These are phyloP conservation scores for Blastomyces silverae DNA, from an alignment of 2,329 filamentous ascomycete species.

Conservation along the genomic window DNA sequence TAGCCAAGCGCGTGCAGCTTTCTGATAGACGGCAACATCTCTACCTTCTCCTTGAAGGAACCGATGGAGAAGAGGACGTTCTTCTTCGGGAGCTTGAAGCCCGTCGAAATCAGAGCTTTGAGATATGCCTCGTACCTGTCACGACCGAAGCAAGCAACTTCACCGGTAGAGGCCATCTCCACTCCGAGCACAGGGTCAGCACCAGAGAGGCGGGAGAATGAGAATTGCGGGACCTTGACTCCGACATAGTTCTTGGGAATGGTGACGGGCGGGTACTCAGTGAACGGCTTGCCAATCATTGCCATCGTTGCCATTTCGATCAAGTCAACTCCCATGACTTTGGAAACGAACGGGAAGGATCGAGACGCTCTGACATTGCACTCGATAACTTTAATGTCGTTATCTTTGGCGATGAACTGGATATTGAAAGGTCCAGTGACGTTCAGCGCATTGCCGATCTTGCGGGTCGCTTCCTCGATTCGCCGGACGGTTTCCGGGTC, in stretches of 20 bases:
- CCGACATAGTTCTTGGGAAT: constrained; percentile 79
- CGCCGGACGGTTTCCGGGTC: constrained; percentile 79
- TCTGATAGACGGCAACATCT: constrained; percentile 87
- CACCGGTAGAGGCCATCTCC: constrained; percentile 98
- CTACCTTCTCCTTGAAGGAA: constrained; percentile 95
- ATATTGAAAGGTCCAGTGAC: constrained; percentile 98
- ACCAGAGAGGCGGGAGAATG: constrained; percentile 92
- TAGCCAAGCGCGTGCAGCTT: constrained; percentile 87
- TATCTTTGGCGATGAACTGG: constrained; percentile 98
- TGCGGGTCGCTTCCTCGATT: constrained; percentile 89
- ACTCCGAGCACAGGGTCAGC: constrained; percentile 95
- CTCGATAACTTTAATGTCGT: constrained; percentile 99
- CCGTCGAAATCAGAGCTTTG: constrained; percentile 90
- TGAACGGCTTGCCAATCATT: constrained; percentile 77
- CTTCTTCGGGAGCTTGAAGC: constrained; percentile 91
- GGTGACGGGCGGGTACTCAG: constrained; percentile 70
- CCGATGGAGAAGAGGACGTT: constrained; percentile 95
- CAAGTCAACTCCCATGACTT: constrained; percentile 95
- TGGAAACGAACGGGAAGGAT: constrained; percentile 97
- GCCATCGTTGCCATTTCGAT: constrained; percentile 99
- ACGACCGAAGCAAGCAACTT: constrained; percentile 91
- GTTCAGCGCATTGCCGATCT: constrained; percentile 90
- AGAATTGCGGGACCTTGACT: constrained; percentile 98
- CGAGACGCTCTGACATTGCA: constrained; percentile 95
- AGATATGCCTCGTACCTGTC: constrained; percentile 98